Percentiles rank a stretch among this genome's conserved stretches.
These are phyloP conservation scores for Groenewaldozyma tartarivorans DNA, from an alignment of 805 yeast genomes.

Conservation along the genomic window DNA sequence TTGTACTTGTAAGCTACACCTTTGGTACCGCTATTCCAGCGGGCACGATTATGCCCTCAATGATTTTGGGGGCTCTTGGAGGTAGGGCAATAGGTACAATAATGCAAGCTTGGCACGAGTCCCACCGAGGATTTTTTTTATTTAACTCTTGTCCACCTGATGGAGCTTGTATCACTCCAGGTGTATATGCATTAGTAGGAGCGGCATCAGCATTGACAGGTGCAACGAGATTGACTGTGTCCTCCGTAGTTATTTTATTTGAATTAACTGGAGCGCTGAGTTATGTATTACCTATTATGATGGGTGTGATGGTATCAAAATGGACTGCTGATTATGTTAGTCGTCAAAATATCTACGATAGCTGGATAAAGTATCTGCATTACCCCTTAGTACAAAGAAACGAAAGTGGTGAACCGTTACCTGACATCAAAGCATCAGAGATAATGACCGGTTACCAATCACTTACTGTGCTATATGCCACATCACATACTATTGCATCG, in stretches of 20 bases:
- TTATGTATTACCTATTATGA: constrained; percentile 78
- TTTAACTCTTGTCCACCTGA: constrained; percentile 36
- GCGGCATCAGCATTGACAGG: constrained; percentile 79
- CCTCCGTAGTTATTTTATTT: constrained; percentile 70
- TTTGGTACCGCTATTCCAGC: constrained; percentile 76
- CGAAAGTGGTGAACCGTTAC: constrained; percentile 32
- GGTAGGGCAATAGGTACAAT: constrained; percentile 80
- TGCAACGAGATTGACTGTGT: constrained; percentile 67
- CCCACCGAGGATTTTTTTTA: constrained; percentile 26
- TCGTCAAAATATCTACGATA: constrained; percentile 53
- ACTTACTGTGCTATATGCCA: constrained; percentile 23
- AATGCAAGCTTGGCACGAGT: constrained; percentile 41
- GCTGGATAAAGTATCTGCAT: constrained; percentile 34
- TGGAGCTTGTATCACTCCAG: constrained; percentile 61
- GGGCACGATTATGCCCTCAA: constrained; percentile 94
- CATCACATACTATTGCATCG: constrained; percentile 20
- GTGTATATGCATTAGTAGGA: constrained; percentile 82
- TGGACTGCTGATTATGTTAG: constrained; percentile 58
- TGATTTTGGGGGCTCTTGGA: constrained; percentile 93
- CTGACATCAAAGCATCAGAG: constrained; percentile 28
- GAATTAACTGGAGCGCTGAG: constrained; percentile 82
- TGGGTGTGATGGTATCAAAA: constrained; percentile 67
- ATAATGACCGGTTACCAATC: constrained; percentile 29
- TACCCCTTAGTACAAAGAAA: constrained; percentile 32
- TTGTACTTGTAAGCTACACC: constrained; percentile 54